Evolutionary conservation across 1,284 basidiomycete genomes (phyloP).

Genomic region (Ustilago trichophora): DNA sequence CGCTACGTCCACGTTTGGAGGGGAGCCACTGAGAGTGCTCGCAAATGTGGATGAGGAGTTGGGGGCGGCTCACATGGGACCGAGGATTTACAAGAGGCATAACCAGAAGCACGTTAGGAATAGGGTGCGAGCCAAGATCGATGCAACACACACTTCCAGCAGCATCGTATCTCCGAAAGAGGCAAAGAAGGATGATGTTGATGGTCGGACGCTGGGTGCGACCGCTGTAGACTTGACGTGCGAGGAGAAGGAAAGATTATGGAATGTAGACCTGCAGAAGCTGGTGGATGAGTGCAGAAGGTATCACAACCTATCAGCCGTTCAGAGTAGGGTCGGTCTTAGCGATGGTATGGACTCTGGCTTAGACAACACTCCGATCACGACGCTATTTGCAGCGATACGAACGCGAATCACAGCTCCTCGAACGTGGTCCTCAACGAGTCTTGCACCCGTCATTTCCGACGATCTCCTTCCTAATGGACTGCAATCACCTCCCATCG

Average conservation of each 20-base stretch:
- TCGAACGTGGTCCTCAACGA: slow-evolving; percentile 5
- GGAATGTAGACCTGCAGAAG: slow-evolving; percentile 15
- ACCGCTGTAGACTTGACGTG: neutral
- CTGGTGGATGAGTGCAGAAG: slow-evolving; percentile 32
- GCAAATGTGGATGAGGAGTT: slow-evolving; percentile 40
- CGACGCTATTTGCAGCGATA: slow-evolving; percentile 9
- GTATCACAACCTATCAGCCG: slow-evolving; percentile 1
- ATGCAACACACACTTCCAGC: slow-evolving; percentile 10
- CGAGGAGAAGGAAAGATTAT: slow-evolving; percentile 1
- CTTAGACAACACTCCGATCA: neutral
- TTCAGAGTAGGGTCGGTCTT: slow-evolving; percentile 1
- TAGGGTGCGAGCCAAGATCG: slow-evolving; percentile 23
- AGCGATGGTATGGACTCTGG: neutral
- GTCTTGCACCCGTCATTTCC: neutral
- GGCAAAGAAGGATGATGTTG: neutral
- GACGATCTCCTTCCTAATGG: slow-evolving; percentile 25
- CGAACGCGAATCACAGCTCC: slow-evolving; percentile 9
- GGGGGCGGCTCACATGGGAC: slow-evolving; percentile 45
- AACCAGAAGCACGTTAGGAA: slow-evolving; percentile 39
- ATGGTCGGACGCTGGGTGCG: neutral
- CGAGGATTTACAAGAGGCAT: slow-evolving; percentile 39
- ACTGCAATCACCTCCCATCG: slow-evolving; percentile 3
- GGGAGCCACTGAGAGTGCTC: slow-evolving; percentile 35
- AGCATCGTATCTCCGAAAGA: too few species aligned
- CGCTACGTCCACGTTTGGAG: slow-evolving; percentile 27